A percentile compares a stretch with the other conserved stretches of the same genome.
These are phyloP conservation scores for Posidonia oceanica DNA, from an alignment of 116 monocot genomes.

Conservation along the genomic window DNA sequence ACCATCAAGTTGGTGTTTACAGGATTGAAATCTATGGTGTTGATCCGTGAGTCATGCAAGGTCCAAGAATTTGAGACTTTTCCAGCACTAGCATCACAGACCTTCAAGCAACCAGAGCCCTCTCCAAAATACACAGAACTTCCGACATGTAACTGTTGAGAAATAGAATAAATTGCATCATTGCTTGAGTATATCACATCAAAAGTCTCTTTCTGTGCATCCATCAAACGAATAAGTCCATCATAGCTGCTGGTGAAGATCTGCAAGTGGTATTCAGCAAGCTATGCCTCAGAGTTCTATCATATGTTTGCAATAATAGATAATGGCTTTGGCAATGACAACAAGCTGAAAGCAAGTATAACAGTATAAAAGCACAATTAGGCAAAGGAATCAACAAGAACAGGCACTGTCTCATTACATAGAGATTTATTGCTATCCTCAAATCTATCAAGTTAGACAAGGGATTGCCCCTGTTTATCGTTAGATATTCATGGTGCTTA, in stretches of 20 bases:
- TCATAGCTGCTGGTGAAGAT: conserved; percentile 70
- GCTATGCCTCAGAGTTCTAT: not conserved
- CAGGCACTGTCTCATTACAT: no score
- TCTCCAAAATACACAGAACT: conserved; percentile 55
- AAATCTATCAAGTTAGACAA: no score
- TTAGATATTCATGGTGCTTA: no score
- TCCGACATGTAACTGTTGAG: conserved; percentile 30
- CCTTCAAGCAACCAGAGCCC: conserved; percentile 39
- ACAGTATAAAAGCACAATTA: not conserved
- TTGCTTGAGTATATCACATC: conserved; percentile 39
- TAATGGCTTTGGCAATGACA: not conserved
- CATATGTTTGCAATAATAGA: not conserved
- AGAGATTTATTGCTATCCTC: no score
- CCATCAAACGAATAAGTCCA: conserved; percentile 70
- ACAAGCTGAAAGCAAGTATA: not conserved
- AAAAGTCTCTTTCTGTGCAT: conserved; percentile 53
- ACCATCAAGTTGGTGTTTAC: conserved; percentile 43
- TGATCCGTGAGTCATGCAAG: conserved; percentile 58
- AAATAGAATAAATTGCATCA: conserved; percentile 34
- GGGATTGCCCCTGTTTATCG: no score
- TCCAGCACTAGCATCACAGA: conserved; percentile 64
- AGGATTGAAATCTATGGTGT: conserved; percentile 65
- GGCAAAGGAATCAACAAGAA: no score
- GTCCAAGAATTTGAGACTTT: conserved; percentile 40
- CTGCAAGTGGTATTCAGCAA: conserved; percentile 17